Evolutionary conservation across 257 asterid species (phyloP).

Genomic region (Primulina eburnea): DNA sequence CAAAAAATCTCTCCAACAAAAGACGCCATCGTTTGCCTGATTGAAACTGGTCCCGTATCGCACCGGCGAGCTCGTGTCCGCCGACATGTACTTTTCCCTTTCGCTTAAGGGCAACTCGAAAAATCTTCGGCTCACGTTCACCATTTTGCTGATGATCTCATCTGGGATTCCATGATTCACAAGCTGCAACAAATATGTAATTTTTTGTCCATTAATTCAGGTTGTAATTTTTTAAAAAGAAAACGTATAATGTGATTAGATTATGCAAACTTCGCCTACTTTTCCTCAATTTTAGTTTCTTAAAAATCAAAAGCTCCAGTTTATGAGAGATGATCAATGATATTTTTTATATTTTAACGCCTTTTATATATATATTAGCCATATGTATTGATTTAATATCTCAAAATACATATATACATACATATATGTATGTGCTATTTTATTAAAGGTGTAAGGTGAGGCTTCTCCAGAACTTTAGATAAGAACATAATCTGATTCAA

Average conservation of each 20-base stretch:
- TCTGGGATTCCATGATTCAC: slow-evolving; percentile 66
- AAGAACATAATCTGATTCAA: no score
- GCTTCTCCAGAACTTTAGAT: no score
- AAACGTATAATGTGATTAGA: neutral
- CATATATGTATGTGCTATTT: no score
- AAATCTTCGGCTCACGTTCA: slow-evolving; percentile 47
- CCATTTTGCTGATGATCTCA: slow-evolving; percentile 50
- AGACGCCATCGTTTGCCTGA: slow-evolving; percentile 73
- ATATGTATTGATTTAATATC: no score
- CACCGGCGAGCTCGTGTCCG: slow-evolving; percentile 54
- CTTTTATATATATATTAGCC: no score
- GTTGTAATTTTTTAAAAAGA: neutral
- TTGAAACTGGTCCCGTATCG: slow-evolving; percentile 94
- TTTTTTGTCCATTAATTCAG: neutral
- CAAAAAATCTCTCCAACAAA: slow-evolving; percentile 89
- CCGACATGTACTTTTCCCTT: slow-evolving; percentile 79
- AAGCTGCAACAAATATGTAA: slow-evolving; percentile 38
- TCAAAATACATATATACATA: no score
- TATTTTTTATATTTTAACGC: no score
- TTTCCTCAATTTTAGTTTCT: no score
- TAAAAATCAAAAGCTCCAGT: no score
- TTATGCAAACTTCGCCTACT: neutral
- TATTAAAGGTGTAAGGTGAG: no score
- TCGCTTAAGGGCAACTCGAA: slow-evolving; percentile 67
- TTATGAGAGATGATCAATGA: no score